Evolutionary conservation across 1,284 basidiomycete genomes (phyloP).

Genomic region (Sporisorium exsertum): DNA sequence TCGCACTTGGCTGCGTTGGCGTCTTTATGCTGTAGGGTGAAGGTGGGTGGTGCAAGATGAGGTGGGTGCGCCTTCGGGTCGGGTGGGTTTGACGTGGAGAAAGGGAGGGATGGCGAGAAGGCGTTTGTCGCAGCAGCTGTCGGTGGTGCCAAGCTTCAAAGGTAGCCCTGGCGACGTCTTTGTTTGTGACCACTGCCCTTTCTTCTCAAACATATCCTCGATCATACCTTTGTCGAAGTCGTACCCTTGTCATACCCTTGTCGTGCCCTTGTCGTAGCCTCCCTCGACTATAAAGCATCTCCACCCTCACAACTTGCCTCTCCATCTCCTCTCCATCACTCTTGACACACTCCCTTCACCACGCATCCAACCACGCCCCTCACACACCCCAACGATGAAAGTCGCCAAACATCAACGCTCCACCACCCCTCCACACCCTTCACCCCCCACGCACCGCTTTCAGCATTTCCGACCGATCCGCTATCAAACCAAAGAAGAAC

Average conservation of each 20-base stretch:
- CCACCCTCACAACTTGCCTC: not conserved
- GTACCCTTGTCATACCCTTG: not conserved
- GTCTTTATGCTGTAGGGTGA: too few relatives aligned
- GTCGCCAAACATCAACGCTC: conserved; percentile 19
- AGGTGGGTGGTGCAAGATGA: too few relatives aligned
- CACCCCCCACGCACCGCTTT: conserved; percentile 3
- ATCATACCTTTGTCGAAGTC: too few relatives aligned
- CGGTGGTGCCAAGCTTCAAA: too few relatives aligned
- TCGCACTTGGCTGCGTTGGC: too few relatives aligned
- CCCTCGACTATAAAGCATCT: not conserved
- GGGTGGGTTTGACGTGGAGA: too few relatives aligned
- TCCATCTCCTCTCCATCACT: not conserved
- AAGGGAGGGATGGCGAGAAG: too few relatives aligned
- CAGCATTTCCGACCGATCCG: conserved; percentile 48
- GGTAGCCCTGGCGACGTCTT: too few relatives aligned
- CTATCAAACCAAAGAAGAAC: conserved; percentile 49
- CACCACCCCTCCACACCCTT: not conserved
- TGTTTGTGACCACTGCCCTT: not conserved
- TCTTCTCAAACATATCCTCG: too few relatives aligned
- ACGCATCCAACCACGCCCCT: not conserved
- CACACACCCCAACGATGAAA: conserved; percentile 4
- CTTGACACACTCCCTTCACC: not conserved
- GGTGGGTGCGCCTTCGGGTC: too few relatives aligned
- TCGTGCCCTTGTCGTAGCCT: not conserved
- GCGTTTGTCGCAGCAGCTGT: too few relatives aligned